Base-by-base conservation (phyloP, 208 protist genomes). In the Crithidia sp. region DNA sequence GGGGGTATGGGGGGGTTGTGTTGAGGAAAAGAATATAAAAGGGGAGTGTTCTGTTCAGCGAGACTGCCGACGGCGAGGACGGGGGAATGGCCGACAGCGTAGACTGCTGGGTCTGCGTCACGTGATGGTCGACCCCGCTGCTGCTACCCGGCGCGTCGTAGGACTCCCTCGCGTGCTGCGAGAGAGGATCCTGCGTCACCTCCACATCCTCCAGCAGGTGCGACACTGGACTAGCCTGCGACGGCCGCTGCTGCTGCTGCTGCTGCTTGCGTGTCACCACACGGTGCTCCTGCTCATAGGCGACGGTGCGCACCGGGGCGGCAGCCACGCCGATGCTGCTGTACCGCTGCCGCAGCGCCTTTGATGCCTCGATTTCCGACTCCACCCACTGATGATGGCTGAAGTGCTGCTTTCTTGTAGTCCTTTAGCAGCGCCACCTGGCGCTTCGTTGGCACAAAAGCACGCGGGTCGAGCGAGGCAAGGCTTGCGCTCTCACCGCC, bases 311-410 rank as follows among this genome's bases (percentile, higher is more conserved):
- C 9, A 83, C 78, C 7, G 84, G 78, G 0, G 83, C 81, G 7
- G 83, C 80, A 19, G 76, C 81, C 41, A 80, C 76, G 50, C 66
- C 62, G 19, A 71, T 71, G 16, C 50, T 52, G 44, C 76, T 52
- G 68, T 81, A 84, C 2, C 71, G 67, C 19, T 75, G 65, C 53
- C 85, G 85, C 62, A 80, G 83, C 50, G 66, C 71, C 45, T 79
- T 81, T 56, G 79, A 79, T 39, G 65, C 76, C 61, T 80, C 79
- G 14, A 88, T 75, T 60, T 91, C 88, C 5, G 74, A 82, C 45
- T 79, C 72, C 2, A 79, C 82, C 84, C 85, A 93, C 57, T 56
- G 58, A 45, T 84, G 88, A 9, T 81, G 69, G 9, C 72, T 80
- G 73, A 91, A 74, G 44, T 70, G 60, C 53, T 76, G 73, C 50